Base-by-base conservation (phyloP, 352 stramenopile genomes). In the Phytophthora pluvialis region DNA sequence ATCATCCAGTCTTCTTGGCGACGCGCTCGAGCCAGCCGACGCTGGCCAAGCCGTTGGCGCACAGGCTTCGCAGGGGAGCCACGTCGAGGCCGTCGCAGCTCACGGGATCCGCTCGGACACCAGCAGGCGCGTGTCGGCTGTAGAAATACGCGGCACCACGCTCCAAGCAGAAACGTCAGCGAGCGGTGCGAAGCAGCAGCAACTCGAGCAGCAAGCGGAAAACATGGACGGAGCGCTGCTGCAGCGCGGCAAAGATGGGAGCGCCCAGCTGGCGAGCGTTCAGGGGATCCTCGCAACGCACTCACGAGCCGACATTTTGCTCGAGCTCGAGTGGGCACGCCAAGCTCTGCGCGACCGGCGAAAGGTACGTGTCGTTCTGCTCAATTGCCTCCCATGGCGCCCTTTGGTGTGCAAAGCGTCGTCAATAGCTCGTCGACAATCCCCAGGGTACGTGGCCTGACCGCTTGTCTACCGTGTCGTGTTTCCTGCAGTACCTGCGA, bases 271-370 rank as follows among this genome's bases (percentile, higher is more conserved):
- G 54, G 40, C 16, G 16, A 50, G 15, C 28, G 68, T 83, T 16
- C 69, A 81, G 26, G 44, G 64, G 36, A 84, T 90, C 46, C 57
- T 90, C 1, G 60, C 64, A 35, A 83, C 75, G 12, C 66, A 87
- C 67, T 74, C 79, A 21, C 75, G 72, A 40, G 68, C 64, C 0
- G 81, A 88, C 47, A 80, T 89, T n/a, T 35, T 71, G 26, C 51
- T 77, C 16, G 81, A 90, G 67, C 67, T 90, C n/a, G 47, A 77
- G 55, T 90, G 79, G 80, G 64, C 75, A 31, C 62, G 61, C 15
- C 69, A 83, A 32, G 78, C 80, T 25, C 59, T 89, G 33, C 67
- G 67, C 21, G 72, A 88, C 16, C 70, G 80, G 15, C 59, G 78
- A 70, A 81, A 80, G 67, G 75, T 84, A 42, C 6, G 60, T 64